Evolutionary conservation across 306 rosid species (phyloP).

Genomic region (Erythrophleum fordii): DNA sequence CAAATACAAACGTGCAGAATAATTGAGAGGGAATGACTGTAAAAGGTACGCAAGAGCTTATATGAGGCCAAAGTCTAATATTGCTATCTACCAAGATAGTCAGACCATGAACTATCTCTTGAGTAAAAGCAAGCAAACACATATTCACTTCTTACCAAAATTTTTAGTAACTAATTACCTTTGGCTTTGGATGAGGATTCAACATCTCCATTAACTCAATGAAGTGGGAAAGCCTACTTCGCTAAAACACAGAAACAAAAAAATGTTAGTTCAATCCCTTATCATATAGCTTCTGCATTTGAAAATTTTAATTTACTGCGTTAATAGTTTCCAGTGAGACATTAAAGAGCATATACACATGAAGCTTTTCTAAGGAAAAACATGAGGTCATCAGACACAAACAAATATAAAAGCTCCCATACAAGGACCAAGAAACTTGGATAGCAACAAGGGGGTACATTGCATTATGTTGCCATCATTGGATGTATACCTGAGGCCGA

Average conservation of each 20-base stretch:
- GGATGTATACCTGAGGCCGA: conserved; percentile 78
- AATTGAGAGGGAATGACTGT: not conserved
- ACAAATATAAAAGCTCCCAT: conserved; percentile 22
- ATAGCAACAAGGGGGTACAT: conserved; percentile 12
- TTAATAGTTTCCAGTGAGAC: conserved; percentile 1
- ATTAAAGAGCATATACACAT: conserved; percentile 2
- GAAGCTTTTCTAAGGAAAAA: conserved; percentile 27
- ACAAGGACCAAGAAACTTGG: conserved; percentile 23
- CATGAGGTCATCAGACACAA: conserved; percentile 18
- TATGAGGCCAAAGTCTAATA: not conserved
- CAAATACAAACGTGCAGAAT: not conserved
- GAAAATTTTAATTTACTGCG: conserved; percentile 13
- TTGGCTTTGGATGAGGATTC: conserved; percentile 90
- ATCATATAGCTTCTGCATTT: conserved; percentile 4
- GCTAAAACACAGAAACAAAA: conserved; percentile 56
- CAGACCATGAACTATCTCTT: not conserved
- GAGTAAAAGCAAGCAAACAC: not conserved
- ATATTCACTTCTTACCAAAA: not conserved
- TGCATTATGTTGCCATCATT: conserved; percentile 26
- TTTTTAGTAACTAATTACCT: conserved; percentile 53
- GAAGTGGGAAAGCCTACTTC: conserved; percentile 84
- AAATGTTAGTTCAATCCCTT: conserved; percentile 29
- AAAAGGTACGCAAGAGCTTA: not conserved
- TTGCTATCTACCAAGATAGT: not conserved
- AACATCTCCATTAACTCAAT: conserved; percentile 93